Conservation (phyloP, 2,329 filamentous ascomycete genomes). For the Thermothelomyces thermophilus region DNA sequence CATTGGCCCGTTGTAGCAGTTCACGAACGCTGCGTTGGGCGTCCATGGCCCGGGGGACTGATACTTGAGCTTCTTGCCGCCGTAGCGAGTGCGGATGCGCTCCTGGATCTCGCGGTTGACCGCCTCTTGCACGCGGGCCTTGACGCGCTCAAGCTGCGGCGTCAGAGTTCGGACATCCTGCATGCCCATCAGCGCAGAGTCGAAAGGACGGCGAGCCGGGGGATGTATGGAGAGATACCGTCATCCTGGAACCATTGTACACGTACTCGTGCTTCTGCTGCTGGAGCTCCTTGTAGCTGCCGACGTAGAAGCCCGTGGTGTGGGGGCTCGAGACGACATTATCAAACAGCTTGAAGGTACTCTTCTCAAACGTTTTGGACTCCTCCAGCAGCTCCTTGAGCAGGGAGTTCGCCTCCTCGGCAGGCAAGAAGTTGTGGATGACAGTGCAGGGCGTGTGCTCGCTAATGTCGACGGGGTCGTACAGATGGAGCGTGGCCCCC, state of each 20-base stretch:
- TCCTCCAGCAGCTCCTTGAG: slow-evolving; percentile 71
- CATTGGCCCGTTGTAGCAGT: slow-evolving; percentile 78
- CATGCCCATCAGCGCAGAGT: background rate
- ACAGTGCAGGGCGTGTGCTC: slow-evolving; percentile 84
- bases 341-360: slow-evolving; percentile 81
- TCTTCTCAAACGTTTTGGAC: slow-evolving; percentile 60
- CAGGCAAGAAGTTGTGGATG: slow-evolving; percentile 80
- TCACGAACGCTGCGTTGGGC: slow-evolving; percentile 89
- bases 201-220: background rate
- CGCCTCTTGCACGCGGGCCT: slow-evolving; percentile 60
- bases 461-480: slow-evolving; percentile 72
- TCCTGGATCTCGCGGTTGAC: slow-evolving; percentile 73
- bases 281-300: slow-evolving; percentile 60
- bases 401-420: slow-evolving; percentile 64
- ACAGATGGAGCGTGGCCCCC: slow-evolving; percentile 78
- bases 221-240: slow-evolving; percentile 36
- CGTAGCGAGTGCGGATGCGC: slow-evolving; percentile 62
- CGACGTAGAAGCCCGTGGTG: slow-evolving; percentile 76
- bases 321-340: slow-evolving; percentile 80
- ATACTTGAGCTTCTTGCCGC: slow-evolving; percentile 65
- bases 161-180: slow-evolving; percentile 71
- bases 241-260: slow-evolving; percentile 74
- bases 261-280: slow-evolving; percentile 72
- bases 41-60: slow-evolving; percentile 69
- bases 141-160: slow-evolving; percentile 64